Percentiles rank a stretch among this genome's conserved stretches.
Conservation (phyloP, 2,329 filamentous ascomycete genomes). For the Zasmidium angulare region DNA sequence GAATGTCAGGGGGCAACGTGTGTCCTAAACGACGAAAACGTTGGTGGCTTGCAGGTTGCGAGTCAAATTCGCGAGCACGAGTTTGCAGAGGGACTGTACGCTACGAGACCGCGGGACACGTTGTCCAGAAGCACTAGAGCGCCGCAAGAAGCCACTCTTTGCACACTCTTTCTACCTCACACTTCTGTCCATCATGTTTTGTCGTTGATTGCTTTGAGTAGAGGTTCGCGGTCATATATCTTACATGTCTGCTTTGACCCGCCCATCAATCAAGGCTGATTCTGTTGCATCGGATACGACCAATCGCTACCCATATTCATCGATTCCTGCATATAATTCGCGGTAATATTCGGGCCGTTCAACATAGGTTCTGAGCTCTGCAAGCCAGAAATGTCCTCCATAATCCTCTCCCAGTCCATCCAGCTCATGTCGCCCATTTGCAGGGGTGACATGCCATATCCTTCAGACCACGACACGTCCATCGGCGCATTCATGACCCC, state of each 20-base stretch:
- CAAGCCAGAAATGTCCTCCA: conserved; percentile 21
- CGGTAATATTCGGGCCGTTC: not conserved
- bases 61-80: no score
- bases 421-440: conserved; percentile 16
- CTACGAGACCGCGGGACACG: no score
- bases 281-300: conserved; percentile 3
- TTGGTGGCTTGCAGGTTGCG: no score
- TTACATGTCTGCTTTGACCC: not conserved
- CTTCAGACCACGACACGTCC: not conserved
- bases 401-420: conserved; percentile 28
- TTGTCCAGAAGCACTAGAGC: no score
- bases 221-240: no score
- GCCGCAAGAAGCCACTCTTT: no score
- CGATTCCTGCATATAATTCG: not conserved
- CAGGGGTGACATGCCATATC: not conserved
- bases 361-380: not conserved
- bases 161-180: no score
- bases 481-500: not conserved
- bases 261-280: not conserved
- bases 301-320: not conserved
- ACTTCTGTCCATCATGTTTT: no score
- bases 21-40: no score
- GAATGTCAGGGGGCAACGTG: no score
- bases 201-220: no score
- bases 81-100: no score